Conservation (phyloP, 192 early-diverging fungal species). For the Coemansia sp. region DNA sequence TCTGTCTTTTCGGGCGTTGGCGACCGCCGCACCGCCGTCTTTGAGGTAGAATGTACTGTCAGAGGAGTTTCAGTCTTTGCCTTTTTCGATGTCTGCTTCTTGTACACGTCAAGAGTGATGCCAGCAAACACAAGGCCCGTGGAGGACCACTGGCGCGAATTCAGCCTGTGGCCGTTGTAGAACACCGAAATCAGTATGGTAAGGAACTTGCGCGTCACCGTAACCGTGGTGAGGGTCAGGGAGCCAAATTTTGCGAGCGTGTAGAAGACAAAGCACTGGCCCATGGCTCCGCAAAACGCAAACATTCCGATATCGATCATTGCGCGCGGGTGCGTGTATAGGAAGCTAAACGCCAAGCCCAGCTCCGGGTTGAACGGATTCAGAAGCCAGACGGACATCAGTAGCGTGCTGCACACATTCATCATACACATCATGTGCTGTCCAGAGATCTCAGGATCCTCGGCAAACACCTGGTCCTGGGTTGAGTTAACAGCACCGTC, state of each 20-base stretch:
- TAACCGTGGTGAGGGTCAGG: slow-evolving; percentile 88
- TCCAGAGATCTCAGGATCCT: slow-evolving; percentile 71
- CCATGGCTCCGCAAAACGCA: slow-evolving; percentile 88
- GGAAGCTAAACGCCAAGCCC: slow-evolving; percentile 71
- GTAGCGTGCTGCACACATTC: slow-evolving; percentile 79
- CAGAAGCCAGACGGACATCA: slow-evolving; percentile 76
- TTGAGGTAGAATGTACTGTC: background rate
- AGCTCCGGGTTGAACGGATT: slow-evolving; percentile 83
- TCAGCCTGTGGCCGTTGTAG: slow-evolving; percentile 81
- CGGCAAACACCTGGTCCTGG: slow-evolving; percentile 92
- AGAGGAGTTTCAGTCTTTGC: background rate
- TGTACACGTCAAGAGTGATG: slow-evolving; percentile 76
- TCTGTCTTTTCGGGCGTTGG: background rate
- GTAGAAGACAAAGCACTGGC: slow-evolving; percentile 99
- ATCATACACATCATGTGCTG: slow-evolving; percentile 98
- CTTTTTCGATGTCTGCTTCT: slow-evolving; percentile 62
- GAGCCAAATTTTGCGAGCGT: slow-evolving; percentile 90
- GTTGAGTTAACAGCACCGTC: slow-evolving; percentile 97
- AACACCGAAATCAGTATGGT: slow-evolving; percentile 92
- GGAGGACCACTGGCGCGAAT: slow-evolving; percentile 80
- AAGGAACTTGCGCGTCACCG: slow-evolving; percentile 95
- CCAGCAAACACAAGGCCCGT: slow-evolving; percentile 88
- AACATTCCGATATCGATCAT: slow-evolving; percentile 85
- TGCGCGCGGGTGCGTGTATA: slow-evolving; percentile 75
- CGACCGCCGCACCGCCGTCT: background rate